Evolutionary conservation across 2,329 filamentous ascomycete genomes (phyloP), one percentile per base, ranked within the genome.

Genomic region (Alternaria tenuissima): DNA sequence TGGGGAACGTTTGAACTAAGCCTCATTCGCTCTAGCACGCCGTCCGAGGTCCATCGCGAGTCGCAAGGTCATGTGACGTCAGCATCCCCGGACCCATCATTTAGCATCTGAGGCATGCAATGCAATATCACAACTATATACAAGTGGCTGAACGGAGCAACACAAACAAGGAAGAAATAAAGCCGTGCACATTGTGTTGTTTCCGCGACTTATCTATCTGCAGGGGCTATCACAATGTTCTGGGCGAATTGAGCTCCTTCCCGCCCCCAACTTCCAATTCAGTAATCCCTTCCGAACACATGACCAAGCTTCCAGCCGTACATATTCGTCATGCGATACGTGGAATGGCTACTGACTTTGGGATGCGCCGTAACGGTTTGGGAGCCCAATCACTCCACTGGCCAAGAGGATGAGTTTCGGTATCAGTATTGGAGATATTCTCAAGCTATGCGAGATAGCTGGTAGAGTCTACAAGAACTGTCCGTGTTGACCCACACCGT

Each of bases 361-460:
- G 12, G 41, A 18, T 32, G 42, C 34, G 20, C 20, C 42, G 26
- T 14, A 22, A 49, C 14, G 26, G 6, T 18, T 26, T 39, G 24
- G 32, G n/a, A 28, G 28, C 36, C 18, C 28, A 34, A n/a, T 12
- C 16, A 34, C 20, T 48, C 49, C 20, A 26, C 36, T 14, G 42
- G 42, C 34, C 48, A 42, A 42, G 51, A 48, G 30, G 11, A 74
- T 74, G 72, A 72, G 68, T 42, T 70, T 75, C 54, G 71, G 68
- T 5, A 55, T 74, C 7, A 57, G 59, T n/a, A 61, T 74, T 41
- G 68, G 68, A 16, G 70, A 74, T 51, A 52, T 73, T n/a, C 38
- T 74, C 26, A 72, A 70, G 63, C 36, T 75, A 22, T 69, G 64
- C 20, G 71, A 74, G 43, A 42, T 70, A 30, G 71, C 70, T 28